Evolutionary conservation across 176 grass and related monocot species (phyloP), one percentile per base, ranked within the genome.

Genomic region (Cocos nucifera): DNA sequence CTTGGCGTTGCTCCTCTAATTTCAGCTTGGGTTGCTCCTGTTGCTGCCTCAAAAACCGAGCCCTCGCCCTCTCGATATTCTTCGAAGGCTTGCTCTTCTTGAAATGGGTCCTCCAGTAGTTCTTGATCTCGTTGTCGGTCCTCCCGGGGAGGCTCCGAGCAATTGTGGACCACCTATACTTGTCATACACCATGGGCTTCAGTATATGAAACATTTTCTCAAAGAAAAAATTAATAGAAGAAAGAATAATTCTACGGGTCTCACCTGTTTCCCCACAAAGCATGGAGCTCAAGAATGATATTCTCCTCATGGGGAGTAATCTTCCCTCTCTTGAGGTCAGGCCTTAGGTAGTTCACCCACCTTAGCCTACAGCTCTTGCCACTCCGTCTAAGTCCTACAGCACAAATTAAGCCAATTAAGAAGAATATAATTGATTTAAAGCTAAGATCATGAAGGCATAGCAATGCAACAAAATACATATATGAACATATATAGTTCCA

Each of bases 81-180:
- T 89, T 89, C 22, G 82, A 89, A 12, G 90, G 79, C 74, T 81
- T 89, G 29, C 73, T 79, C 75, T 83, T 85, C 77, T 97, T 97
- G 83, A 85, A 90, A 66, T 91, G 87, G 21, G 92, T 97, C 69
- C 87, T 62, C 92, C 92, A 97, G 84, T 91, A 90, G 92, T 97
- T 97, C 75, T 97, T 97, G 79, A 97, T 97, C 87, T 97, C 87
- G 66, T 97, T 97, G 70, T 97, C 92, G 17, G 92, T 97, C 88
- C 92, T 75, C 1, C 92, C 92, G 3, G 92, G 92, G 5, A 97
- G 86, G 77, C 80, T 85, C 17, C 83, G 73, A 1, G 92, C 92
- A 66, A 97, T 91, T 18, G 83, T 89, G 17, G 92, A 97, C 92
- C 92, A 97, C 62, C 90, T 95, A 64, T n/a, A 51, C 15, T 2